A percentile compares a stretch with the other conserved stretches of the same genome.
phyloP scores from a whole-genome alignment of 345 rosid species.

The Psidium guajava region DNA sequence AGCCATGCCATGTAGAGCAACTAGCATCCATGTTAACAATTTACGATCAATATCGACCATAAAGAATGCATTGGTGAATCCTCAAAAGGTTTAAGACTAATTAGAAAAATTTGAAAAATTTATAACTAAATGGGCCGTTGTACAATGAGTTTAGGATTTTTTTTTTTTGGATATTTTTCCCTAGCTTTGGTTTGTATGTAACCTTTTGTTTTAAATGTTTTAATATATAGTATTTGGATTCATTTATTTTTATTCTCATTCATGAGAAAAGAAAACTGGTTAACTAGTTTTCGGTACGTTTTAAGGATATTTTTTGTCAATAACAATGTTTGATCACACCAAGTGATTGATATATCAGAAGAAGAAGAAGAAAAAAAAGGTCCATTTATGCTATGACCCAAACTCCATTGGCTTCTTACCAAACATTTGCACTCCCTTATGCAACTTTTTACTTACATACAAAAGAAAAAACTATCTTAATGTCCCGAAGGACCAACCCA shows the following conservation, averaged over 20 bases:
- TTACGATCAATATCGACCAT: rapidly evolving
- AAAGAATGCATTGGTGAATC: not conserved
- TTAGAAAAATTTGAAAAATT: not conserved
- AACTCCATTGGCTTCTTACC: not conserved
- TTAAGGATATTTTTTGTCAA: not conserved
- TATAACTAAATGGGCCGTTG: no score
- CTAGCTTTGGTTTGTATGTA: not conserved
- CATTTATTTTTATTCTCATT: no score
- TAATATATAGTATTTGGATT: no score
- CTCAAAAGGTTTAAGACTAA: not conserved
- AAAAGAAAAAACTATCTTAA: not conserved
- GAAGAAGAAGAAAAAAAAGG: not conserved
- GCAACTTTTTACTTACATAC: not conserved
- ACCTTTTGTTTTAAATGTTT: not conserved
- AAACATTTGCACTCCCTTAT: no score
- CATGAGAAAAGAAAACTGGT: not conserved
- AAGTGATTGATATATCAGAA: not conserved
- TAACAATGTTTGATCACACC: not conserved
- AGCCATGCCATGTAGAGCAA: rapidly evolving
- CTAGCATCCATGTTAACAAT: rapidly evolving
- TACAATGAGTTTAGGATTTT: not conserved
- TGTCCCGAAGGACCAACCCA: not conserved
- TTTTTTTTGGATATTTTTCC: not conserved
- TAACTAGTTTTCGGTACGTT: not conserved
- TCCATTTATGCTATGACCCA: not conserved